These are phyloP conservation scores for Pittosporum tobira DNA, from an alignment of 129 eudicot species.

Conservation along the genomic window DNA sequence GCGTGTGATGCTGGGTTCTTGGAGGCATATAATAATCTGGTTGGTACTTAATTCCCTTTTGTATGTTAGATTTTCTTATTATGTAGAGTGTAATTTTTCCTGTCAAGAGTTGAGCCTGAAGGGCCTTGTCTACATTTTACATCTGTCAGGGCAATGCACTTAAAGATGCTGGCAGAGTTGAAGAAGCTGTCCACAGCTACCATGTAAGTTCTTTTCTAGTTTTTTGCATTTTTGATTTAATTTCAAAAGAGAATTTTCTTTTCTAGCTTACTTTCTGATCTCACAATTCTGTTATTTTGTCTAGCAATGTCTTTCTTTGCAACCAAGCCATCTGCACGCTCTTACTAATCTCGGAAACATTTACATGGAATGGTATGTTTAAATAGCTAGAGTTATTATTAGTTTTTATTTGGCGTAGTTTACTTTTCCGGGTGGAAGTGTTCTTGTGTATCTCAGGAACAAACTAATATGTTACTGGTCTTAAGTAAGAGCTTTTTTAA, in stretches of 20 bases:
- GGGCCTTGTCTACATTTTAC: neutral
- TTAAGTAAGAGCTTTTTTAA: slow-evolving; percentile 9
- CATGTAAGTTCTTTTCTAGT: slow-evolving; percentile 43
- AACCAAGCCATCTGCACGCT: slow-evolving; percentile 94
- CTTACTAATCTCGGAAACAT: slow-evolving; percentile 95
- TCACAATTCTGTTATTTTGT: slow-evolving; percentile 14
- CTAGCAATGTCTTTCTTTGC: slow-evolving; percentile 90
- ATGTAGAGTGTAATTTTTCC: neutral
- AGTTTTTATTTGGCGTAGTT: too few relatives aligned
- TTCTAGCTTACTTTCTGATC: slow-evolving; percentile 3
- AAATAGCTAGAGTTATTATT: slow-evolving; percentile 1
- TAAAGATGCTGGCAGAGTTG: slow-evolving; percentile 84
- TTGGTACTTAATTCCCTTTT: slow-evolving; percentile 13
- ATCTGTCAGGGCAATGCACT: slow-evolving; percentile 73
- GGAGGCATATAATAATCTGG: slow-evolving; percentile 95
- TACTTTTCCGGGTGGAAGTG: neutral
- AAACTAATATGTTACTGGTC: slow-evolving; percentile 8
- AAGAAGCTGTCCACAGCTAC: slow-evolving; percentile 78
- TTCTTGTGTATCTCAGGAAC: neutral
- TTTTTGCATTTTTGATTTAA: neutral
- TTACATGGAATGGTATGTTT: slow-evolving; percentile 91
- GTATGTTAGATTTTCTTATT: neutral
- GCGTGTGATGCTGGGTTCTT: slow-evolving; percentile 75
- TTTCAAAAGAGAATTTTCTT: neutral
- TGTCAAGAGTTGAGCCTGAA: neutral